Conservation (phyloP, 2,329 filamentous ascomycete species). For the Aspergillus jensenii region DNA sequence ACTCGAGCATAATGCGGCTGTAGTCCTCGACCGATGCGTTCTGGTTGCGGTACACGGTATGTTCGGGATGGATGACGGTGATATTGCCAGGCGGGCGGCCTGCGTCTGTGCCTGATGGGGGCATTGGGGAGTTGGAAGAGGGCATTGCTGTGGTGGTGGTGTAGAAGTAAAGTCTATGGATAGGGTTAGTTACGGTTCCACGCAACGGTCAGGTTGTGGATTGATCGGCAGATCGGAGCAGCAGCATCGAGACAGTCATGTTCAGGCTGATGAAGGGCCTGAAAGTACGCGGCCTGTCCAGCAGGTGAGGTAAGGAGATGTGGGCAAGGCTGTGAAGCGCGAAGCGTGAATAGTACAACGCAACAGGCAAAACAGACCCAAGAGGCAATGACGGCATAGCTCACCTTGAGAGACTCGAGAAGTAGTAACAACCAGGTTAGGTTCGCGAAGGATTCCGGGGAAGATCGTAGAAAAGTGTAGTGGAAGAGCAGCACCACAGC, state of each 20-base stretch:
- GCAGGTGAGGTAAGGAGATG: no score
- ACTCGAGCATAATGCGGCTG: slow-evolving; percentile 39
- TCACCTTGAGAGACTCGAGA: no score
- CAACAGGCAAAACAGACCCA: no score
- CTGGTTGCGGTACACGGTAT: slow-evolving; percentile 21
- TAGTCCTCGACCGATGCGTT: slow-evolving; percentile 36
- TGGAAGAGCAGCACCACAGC: no score
- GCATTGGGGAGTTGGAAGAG: not conserved
- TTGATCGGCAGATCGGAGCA: no score
- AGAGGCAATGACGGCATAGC: no score
- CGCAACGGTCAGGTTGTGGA: no score
- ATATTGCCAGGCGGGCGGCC: slow-evolving; percentile 17
- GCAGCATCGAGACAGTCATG: no score
- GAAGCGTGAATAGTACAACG: not conserved
- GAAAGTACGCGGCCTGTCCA: not conserved
- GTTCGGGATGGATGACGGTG: slow-evolving; percentile 19
- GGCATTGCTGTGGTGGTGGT: slow-evolving; percentile 11
- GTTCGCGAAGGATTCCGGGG: no score
- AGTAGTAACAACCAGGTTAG: no score
- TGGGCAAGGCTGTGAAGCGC: not conserved
- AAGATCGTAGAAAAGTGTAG: no score
- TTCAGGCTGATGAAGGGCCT: no score
- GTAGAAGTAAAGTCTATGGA: not conserved
- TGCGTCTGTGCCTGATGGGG: slow-evolving; percentile 18
- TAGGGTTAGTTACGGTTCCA: not conserved